Percentiles rank a stretch among this genome's conserved stretches.
phyloP scores from a whole-genome alignment of 176 grass and related monocot genomes.

The Elaeis guineensis region DNA sequence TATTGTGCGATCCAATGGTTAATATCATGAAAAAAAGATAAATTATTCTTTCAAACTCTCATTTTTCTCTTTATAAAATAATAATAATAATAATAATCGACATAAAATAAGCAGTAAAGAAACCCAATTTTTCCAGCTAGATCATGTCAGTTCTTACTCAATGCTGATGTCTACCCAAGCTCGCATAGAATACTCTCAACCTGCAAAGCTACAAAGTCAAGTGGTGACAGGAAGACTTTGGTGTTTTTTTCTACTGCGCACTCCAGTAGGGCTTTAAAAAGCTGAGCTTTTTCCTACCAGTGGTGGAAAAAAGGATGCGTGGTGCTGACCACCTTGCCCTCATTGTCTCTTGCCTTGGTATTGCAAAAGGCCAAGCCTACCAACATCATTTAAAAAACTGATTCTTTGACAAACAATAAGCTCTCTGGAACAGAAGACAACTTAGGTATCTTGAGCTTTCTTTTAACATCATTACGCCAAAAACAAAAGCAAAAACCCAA shows the following conservation, averaged over 20 bases:
- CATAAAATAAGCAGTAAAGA: too few species aligned
- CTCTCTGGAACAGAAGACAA: slow-evolving; percentile 58
- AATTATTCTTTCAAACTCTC: too few species aligned
- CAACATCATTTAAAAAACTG: slow-evolving; percentile 19
- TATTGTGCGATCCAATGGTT: too few species aligned
- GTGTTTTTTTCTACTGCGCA: neutral
- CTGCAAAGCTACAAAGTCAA: slow-evolving; percentile 6
- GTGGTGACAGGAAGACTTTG: slow-evolving; percentile 1
- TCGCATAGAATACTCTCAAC: neutral
- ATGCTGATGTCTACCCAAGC: neutral
- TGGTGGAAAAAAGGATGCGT: neutral
- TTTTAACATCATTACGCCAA: slow-evolving; percentile 47
- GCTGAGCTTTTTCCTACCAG: neutral
- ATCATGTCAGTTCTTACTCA: too few species aligned
- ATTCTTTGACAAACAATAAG: slow-evolving; percentile 59
- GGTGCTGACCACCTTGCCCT: neutral
- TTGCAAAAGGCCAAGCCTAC: neutral
- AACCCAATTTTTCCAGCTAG: too few species aligned
- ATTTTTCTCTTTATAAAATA: too few species aligned
- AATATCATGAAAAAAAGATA: too few species aligned
- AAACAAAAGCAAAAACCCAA: slow-evolving; percentile 68
- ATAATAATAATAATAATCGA: too few species aligned
- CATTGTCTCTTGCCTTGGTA: neutral
- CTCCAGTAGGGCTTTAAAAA: neutral
- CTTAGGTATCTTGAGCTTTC: slow-evolving; percentile 30